A percentile compares a stretch with the other conserved stretches of the same genome.
Evolutionary conservation across 768 basidiomycete genomes (phyloP).

Genomic region (Phlebiopsis flavidoalba): DNA sequence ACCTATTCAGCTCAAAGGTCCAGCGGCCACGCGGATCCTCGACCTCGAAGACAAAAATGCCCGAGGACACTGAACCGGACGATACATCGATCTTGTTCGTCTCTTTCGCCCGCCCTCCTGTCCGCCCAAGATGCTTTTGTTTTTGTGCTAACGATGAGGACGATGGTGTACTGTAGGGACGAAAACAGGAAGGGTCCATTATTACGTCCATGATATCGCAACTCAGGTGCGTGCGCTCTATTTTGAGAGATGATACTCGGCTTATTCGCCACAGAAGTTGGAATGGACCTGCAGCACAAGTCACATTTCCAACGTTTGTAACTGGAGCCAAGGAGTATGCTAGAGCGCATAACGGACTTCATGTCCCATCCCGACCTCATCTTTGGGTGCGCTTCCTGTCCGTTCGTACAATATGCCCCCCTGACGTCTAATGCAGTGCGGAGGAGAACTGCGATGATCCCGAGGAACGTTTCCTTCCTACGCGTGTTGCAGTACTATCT

Average conservation of each 20-base stretch:
- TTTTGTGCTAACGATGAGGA: constrained; percentile 30
- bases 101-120: constrained; percentile 17
- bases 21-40: constrained; percentile 64
- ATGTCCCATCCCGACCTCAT: constrained; percentile 98
- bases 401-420: neutral
- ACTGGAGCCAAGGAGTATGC: constrained; percentile 95
- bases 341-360: constrained; percentile 98
- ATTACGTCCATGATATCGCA: constrained; percentile 86
- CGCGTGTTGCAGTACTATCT: constrained; percentile 92
- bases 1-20: constrained; percentile 65
- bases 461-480: constrained; percentile 90
- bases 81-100: constrained; percentile 87
- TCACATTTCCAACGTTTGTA: constrained; percentile 92
- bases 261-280: constrained; percentile 52
- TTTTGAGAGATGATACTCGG: neutral
- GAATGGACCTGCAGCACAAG: constrained; percentile 96
- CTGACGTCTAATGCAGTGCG: constrained; percentile 44
- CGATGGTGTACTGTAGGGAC: constrained; percentile 49
- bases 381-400: constrained; percentile 64
- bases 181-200: constrained; percentile 91
- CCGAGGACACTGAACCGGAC: constrained; percentile 82
- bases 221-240: constrained; percentile 52
- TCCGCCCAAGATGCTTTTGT: neutral
- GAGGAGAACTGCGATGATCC: constrained; percentile 75
- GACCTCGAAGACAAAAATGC: constrained; percentile 58